These are phyloP conservation scores for Chaetoscypha palmicola DNA, from an alignment of 2,329 filamentous ascomycete genomes.

Conservation along the genomic window DNA sequence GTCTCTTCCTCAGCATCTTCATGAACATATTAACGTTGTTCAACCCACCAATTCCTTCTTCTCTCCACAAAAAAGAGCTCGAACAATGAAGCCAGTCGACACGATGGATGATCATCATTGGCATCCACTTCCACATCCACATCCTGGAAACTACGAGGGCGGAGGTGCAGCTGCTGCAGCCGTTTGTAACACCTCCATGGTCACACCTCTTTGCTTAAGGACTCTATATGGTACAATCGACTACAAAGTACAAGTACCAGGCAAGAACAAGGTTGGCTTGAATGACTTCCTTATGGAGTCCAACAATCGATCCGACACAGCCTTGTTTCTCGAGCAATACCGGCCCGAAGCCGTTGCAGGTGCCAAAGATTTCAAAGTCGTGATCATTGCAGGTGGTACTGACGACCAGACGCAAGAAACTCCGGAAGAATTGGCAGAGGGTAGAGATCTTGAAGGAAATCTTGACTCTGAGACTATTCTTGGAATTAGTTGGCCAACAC, in stretches of 20 bases:
- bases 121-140: constrained; percentile 28
- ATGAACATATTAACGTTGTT: constrained; percentile 51
- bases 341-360: constrained; percentile 10
- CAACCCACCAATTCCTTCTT: constrained; percentile 57
- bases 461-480: constrained; percentile 49
- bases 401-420: constrained; percentile 11
- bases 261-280: constrained; percentile 20
- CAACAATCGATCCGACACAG: constrained; percentile 19
- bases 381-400: constrained; percentile 15
- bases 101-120: constrained; percentile 14
- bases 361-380: constrained; percentile 10
- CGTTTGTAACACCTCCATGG: constrained; percentile 57
- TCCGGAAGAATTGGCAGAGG: constrained; percentile 8
- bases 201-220: constrained; percentile 19
- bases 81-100: constrained; percentile 15
- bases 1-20: constrained; percentile 52
- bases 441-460: constrained; percentile 40
- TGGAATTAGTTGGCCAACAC: constrained; percentile 46
- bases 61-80: too few relatives aligned
- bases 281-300: constrained; percentile 22
- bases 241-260: constrained; percentile 16
- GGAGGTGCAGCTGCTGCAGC: constrained; percentile 22
- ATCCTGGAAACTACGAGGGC: constrained; percentile 26
- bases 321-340: constrained; percentile 14
- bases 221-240: constrained; percentile 18